Conservation (phyloP, 345 rosid species). For the Citrus sinensis region DNA sequence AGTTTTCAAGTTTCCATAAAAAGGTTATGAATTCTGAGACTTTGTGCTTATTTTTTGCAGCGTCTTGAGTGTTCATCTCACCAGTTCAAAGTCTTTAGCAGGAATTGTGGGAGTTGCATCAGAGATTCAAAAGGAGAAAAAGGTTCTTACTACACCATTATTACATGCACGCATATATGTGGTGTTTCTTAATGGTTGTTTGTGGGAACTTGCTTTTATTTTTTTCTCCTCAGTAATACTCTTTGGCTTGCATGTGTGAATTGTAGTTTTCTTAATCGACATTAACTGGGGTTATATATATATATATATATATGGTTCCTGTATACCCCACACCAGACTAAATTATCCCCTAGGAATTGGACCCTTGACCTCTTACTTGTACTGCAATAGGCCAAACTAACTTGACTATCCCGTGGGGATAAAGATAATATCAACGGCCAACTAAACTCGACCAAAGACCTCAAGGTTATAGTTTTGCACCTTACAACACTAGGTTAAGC, state of each 20-base stretch:
- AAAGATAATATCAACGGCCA: neutral
- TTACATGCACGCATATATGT: neutral
- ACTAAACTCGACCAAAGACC: neutral
- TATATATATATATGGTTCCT: no score
- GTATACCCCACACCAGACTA: neutral
- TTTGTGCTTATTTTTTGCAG: constrained; percentile 34
- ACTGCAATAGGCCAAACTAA: neutral
- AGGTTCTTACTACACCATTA: constrained; percentile 36
- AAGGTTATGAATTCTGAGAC: constrained; percentile 7
- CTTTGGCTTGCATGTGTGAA: neutral
- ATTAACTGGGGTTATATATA: neutral
- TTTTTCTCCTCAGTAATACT: neutral
- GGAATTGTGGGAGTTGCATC: constrained; percentile 83
- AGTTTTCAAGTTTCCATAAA: neutral
- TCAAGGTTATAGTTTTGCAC: neutral
- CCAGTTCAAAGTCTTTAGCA: constrained; percentile 84
- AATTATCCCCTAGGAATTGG: neutral
- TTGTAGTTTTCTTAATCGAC: neutral
- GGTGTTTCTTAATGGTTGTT: neutral
- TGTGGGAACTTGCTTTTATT: neutral
- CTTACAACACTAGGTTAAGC: neutral
- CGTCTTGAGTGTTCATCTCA: constrained; percentile 82
- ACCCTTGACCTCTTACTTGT: neutral
- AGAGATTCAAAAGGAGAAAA: constrained; percentile 93
- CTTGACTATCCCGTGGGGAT: neutral